Evolutionary conservation across 192 early-diverging fungal species (phyloP).

Genomic region (Radiomyces spectabilis): DNA sequence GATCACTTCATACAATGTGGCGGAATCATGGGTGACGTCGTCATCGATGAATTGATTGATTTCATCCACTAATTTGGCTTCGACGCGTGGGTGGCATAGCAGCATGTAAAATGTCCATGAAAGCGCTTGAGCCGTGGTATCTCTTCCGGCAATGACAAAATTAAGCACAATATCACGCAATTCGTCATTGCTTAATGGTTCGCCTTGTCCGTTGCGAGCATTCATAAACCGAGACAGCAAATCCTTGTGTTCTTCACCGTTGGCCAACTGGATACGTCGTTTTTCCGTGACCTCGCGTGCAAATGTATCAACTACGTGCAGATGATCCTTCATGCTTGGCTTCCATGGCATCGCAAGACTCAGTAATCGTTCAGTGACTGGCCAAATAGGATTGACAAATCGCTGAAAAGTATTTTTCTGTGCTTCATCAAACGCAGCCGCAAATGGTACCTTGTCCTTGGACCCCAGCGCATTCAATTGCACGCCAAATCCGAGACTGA

Average conservation of each 20-base stretch:
- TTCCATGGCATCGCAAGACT: conserved; percentile 1
- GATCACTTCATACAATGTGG: conserved; percentile 16
- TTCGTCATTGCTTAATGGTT: conserved; percentile 15
- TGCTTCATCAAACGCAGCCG: conserved; percentile 37
- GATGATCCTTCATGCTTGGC: conserved; percentile 13
- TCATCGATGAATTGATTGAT: conserved; percentile 13
- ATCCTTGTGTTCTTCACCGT: conserved; percentile 16
- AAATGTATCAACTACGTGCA: conserved; percentile 15
- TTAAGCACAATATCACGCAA: conserved; percentile 28
- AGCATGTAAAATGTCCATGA: conserved; percentile 43
- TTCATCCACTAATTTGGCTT: conserved; percentile 32
- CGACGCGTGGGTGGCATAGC: conserved; percentile 25
- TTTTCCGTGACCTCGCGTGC: conserved; percentile 15
- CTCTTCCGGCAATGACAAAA: conserved; percentile 35
- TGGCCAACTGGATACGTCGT: conserved; percentile 11
- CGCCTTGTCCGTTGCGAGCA: conserved; percentile 14
- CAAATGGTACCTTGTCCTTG: conserved; percentile 37
- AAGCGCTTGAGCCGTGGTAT: conserved; percentile 43
- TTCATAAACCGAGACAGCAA: conserved; percentile 25
- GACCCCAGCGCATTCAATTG: conserved; percentile 31
- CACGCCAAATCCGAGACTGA: conserved; percentile 36
- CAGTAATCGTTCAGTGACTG: neutral
- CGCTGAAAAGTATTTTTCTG: conserved; percentile 23
- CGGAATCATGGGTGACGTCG: conserved; percentile 3
- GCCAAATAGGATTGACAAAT: conserved; percentile 10